Evolutionary conservation across 1,284 basidiomycete species (phyloP), one percentile per base, ranked within the genome.

Genomic region (Phellopilus nigrolimitatus): DNA sequence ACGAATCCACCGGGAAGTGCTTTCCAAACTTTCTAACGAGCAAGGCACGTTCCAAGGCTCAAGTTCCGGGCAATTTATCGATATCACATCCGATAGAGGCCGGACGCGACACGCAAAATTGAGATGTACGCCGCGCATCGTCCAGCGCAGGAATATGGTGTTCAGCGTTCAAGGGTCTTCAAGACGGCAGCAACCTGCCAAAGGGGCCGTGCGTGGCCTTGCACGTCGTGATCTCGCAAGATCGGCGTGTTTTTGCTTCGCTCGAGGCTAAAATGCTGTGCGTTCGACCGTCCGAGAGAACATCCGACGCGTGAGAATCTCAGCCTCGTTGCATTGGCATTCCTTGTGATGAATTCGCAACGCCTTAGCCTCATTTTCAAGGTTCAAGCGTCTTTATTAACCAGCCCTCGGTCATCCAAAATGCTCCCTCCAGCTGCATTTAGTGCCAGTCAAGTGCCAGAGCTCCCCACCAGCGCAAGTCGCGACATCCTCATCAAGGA

Each of bases 391-490:
- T 40, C 48, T 34, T 49, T 49, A 42, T 34, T 42, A 43, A 28
- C 24, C 39, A 9, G 17, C 47, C 49, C 41, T 39, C 40, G 27
- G 41, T 25, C 28, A 33, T 19, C 24, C 19, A 49, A 40, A 28
- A 48, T 37, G 39, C 17, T 27, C 36, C 43, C 51, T 44, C 42
- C 51, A 52, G 51, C 51, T 52, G 37, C 51, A 21, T 51, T 47
- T 47, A 34, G 34, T 38, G 39, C 51, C 33, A 49, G 51, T 53
- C 46, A 36, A 44, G 34, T 43, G 51, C 51, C 33, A 49, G 45
- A 47, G 51, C 41, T 49, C 51, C 45, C 34, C 40, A 25, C 46
- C 36, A 41, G 51, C 51, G 51, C 51, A 22, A 53, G 51, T 49
- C 40, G 46, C 51, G 40, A 28, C 22, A 27, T 36, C 19, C 37